Conservation (phyloP, 148 eudicot species). For the Oxyria digyna region DNA sequence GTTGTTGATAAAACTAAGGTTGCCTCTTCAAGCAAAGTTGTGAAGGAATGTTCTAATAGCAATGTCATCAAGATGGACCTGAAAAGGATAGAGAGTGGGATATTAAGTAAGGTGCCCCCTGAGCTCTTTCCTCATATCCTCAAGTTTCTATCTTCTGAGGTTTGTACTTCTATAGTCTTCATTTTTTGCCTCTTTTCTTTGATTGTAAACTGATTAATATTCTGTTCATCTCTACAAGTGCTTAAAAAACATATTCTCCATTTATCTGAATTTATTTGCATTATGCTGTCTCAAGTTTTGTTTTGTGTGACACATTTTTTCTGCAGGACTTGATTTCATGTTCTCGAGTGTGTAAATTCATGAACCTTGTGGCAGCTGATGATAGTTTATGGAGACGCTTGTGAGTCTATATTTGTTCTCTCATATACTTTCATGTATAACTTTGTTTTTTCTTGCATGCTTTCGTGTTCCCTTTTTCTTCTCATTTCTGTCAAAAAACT, state of each 20-base stretch:
- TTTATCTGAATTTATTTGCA: neutral
- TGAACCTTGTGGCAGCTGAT: conserved; percentile 60
- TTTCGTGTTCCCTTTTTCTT: too few relatives aligned
- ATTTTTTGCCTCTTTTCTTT: neutral
- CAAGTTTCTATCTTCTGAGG: conserved; percentile 98
- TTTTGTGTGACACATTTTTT: neutral
- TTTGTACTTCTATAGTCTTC: conserved; percentile 9
- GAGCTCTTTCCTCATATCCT: conserved; percentile 79
- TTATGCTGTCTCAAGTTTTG: neutral
- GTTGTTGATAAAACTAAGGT: conserved; percentile 3
- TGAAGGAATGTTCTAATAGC: neutral
- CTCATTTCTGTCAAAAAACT: neutral
- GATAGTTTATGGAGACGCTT: conserved; percentile 93
- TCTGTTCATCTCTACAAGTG: neutral
- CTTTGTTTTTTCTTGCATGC: neutral
- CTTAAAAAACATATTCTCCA: neutral
- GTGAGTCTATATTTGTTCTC: conserved; percentile 35
- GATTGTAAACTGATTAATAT: neutral
- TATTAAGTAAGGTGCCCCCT: conserved; percentile 69
- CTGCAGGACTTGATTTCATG: conserved; percentile 86
- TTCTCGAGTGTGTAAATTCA: conserved; percentile 70
- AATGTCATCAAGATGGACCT: conserved; percentile 8
- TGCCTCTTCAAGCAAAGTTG: conserved; percentile 12
- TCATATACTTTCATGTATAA: neutral
- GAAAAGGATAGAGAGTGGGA: conserved; percentile 46